Evolutionary conservation across 345 rosid species (phyloP), one percentile per base, ranked within the genome.

Genomic region (Punica granatum): DNA sequence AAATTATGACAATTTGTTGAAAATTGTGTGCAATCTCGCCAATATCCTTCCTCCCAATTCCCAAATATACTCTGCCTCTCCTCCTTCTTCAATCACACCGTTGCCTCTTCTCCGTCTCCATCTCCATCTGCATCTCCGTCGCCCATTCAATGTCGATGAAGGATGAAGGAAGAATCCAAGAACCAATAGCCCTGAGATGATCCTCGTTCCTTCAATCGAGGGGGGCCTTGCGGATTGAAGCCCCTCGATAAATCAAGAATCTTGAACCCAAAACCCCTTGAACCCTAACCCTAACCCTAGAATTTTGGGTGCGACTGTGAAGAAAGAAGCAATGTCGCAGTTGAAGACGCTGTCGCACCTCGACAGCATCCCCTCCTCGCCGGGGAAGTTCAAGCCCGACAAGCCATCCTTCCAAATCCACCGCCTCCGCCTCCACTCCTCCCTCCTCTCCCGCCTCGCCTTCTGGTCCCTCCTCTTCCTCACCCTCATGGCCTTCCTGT

Each of bases 371-470:
- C 79, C 84, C 8, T 78, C 84, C 28, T 73, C 82, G 36, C 74
- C 82, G 18, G 84, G 82, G 13, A 81, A 81, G 71, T 81, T 78
- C 80, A 81, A 81, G 84, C 63, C 79, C 70, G 71, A 68, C 65
- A 39, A 42, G 39, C 35, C 71, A 53, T 60, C 42, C 46, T 31
- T 61, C 37, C 78, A 73, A 12, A 78, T 78, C 71, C 65, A 66
- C 62, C 63, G 78, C 12, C 31, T 74, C 66, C 72, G 82, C 34
- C 69, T 80, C 79, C 81, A 75, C 48, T 72, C 77, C 28, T 73
- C 80, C 19, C 49, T 46, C 19, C 53, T 68, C 10, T 69, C 75
- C 64, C 78, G 75, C 48, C 72, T 78, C 60, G 69, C 80, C 30
- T 67, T 81, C 69, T 81, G 82, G 79, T 74, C 78, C 41, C 49